Conservation (phyloP, 805 yeast species). For the Wickerhamiella hasegawae region DNA sequence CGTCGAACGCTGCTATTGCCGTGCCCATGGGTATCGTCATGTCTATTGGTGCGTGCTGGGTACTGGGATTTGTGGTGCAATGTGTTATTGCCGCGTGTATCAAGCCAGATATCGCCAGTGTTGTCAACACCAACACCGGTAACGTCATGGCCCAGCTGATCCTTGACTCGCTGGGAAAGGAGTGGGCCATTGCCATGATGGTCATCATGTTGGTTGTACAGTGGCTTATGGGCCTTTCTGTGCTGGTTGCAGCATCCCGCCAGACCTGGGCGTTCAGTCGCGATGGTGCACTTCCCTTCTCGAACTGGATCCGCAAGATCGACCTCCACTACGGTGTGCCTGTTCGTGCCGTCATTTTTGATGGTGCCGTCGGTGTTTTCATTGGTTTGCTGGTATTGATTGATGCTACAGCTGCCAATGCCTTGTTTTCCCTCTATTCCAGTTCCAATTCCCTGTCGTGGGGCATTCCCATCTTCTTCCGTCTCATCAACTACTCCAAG, state of each 20-base stretch:
- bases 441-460: constrained; percentile 50
- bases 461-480: constrained; percentile 41
- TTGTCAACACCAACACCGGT: constrained; percentile 34
- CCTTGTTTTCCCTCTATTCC: constrained; percentile 49
- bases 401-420: constrained; percentile 44
- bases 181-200: constrained; percentile 53
- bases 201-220: constrained; percentile 41
- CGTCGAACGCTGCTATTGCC: constrained; percentile 41
- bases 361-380: constrained; percentile 31
- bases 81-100: constrained; percentile 36
- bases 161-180: constrained; percentile 43
- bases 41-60: constrained; percentile 40
- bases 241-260: constrained; percentile 47
- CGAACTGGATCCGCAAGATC: constrained; percentile 39
- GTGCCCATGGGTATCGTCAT: constrained; percentile 52
- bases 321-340: constrained; percentile 45
- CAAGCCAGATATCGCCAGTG: constrained; percentile 27
- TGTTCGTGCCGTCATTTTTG: constrained; percentile 42
- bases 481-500: constrained; percentile 31
- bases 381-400: constrained; percentile 45
- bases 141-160: constrained; percentile 53
- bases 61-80: constrained; percentile 41
- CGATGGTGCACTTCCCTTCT: constrained; percentile 58
- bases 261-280: constrained; percentile 66
- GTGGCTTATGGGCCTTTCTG: constrained; percentile 49